Percentiles rank a stretch among this genome's conserved stretches.
Evolutionary conservation across 1,284 basidiomycete genomes (phyloP).

Genomic region (Trametes sp.): DNA sequence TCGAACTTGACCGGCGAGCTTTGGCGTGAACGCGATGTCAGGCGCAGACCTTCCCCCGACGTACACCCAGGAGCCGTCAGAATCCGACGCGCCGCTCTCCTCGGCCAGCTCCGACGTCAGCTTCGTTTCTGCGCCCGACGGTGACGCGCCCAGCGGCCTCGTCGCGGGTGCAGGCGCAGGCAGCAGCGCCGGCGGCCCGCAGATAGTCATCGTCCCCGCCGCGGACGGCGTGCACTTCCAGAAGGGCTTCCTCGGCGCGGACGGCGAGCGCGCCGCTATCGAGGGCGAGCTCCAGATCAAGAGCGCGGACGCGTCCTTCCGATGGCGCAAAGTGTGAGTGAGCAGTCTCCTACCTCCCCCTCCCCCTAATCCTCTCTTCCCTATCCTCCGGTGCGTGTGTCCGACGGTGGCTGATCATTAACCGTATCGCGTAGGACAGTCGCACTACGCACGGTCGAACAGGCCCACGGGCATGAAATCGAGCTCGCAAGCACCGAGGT

Average conservation of each 20-base stretch:
- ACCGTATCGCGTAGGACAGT: constrained; percentile 56
- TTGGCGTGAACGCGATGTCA: constrained; percentile 30
- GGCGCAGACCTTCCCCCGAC: constrained; percentile 50
- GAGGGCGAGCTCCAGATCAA: constrained; percentile 87
- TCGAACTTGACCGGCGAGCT: not conserved
- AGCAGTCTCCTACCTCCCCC: not conserved
- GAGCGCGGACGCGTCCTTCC: constrained; percentile 55
- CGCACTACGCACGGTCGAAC: constrained; percentile 71
- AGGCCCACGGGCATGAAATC: constrained; percentile 63
- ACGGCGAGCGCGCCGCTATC: constrained; percentile 78
- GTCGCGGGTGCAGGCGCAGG: not conserved
- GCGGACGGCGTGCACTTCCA: constrained; percentile 76
- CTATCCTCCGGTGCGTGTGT: not conserved
- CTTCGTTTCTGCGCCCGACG: constrained; percentile 27
- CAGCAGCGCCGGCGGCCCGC: constrained; percentile 44
- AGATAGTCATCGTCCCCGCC: constrained; percentile 74
- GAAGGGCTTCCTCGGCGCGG: constrained; percentile 80
- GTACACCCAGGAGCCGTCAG: constrained; percentile 44
- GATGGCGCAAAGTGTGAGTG: constrained; percentile 76
- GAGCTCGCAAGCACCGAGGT: constrained; percentile 66
- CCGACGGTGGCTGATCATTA: constrained; percentile 12
- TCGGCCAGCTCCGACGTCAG: constrained; percentile 31
- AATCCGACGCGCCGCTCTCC: constrained; percentile 34
- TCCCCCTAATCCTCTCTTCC: not conserved
- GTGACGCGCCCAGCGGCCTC: not conserved